Evolutionary conservation across 805 yeast genomes (phyloP), one percentile per base, ranked within the genome.

Genomic region (Ogataea chonburiensis): DNA sequence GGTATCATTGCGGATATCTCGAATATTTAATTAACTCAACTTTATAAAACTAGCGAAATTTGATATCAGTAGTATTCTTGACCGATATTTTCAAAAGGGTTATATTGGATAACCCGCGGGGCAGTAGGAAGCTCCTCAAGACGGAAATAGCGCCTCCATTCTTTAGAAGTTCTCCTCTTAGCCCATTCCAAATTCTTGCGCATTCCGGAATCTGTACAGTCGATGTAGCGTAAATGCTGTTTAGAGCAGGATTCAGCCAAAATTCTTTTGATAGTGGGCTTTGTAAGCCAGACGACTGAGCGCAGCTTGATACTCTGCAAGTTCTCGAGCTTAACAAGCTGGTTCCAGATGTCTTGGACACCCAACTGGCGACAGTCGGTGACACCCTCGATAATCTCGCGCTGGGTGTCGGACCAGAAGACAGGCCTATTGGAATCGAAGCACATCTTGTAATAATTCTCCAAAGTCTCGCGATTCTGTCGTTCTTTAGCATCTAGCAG

Each of bases 131-230:
- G 21, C 7, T 22, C 28, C 25, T 39, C 46, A 12, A 24, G 21
- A 18, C 36, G 42, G 19, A 52, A 43, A 36, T 36, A 53, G n/a
- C 35, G 31, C 23, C 46, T 40, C 63, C 63, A 58, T 12, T 56
- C 58, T 13, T 28, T 33, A 1, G 38, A 27, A 5, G 37, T 35
- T 11, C 50, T 38, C n/a, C 57, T 28, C 11, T 37, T 31, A 7
- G 60, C 77, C 80, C 80, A 75, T 13, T 55, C 64, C n/a, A 69
- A 56, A 20, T 61, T 58, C 40, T 66, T 64, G 22, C 59, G 56
- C 77, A 74, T 71, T 0, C 81, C 81, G 1, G 76, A 66, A 38
- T 70, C 64, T 3, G 64, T 50, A 27, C 75, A 61, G 45, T 75
- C 70, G 8, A 75, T 40, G 15, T 34, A 42, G n/a, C 37, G 19